phyloP scores from a whole-genome alignment of 2,329 filamentous ascomycete genomes.

The Penicillium sp. region DNA sequence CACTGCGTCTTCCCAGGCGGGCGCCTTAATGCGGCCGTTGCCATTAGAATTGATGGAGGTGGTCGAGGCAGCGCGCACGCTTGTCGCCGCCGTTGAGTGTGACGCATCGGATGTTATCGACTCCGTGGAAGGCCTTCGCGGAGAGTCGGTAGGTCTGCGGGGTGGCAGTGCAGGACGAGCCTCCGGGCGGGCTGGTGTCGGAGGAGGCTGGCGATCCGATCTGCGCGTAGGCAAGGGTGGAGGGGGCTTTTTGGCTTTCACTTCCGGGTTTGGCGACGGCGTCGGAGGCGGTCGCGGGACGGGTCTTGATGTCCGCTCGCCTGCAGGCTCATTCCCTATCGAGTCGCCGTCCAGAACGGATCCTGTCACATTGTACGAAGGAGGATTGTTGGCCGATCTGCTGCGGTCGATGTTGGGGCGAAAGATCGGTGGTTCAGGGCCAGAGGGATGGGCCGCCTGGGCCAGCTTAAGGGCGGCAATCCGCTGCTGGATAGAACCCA shows the following conservation, averaged over 20 bases:
- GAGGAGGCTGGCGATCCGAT: conserved; percentile 18
- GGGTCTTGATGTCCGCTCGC: conserved; percentile 19
- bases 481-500: conserved; percentile 43
- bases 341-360: conserved; percentile 23
- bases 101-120: conserved; percentile 52
- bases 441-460: conserved; percentile 36
- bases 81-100: conserved; percentile 41
- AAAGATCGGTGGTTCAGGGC: conserved; percentile 25
- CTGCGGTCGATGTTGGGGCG: conserved; percentile 24
- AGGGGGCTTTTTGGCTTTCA: conserved; percentile 33
- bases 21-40: conserved; percentile 46
- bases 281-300: conserved; percentile 24
- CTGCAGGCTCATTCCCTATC: conserved; percentile 30
- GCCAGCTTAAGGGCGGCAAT: conserved; percentile 44
- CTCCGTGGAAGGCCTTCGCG: conserved; percentile 44
- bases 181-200: conserved; percentile 26
- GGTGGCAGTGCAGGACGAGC: conserved; percentile 46
- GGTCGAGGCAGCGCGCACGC: conserved; percentile 35
- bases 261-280: conserved; percentile 16
- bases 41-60: conserved; percentile 26
- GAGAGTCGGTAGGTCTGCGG: conserved; percentile 36
- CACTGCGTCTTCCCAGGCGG: conserved; percentile 52
- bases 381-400: conserved; percentile 34
- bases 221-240: conserved; percentile 46
- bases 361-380: conserved; percentile 29